Base-by-base conservation (phyloP, 2,329 filamentous ascomycete species). In the Aphanocladium album region DNA sequence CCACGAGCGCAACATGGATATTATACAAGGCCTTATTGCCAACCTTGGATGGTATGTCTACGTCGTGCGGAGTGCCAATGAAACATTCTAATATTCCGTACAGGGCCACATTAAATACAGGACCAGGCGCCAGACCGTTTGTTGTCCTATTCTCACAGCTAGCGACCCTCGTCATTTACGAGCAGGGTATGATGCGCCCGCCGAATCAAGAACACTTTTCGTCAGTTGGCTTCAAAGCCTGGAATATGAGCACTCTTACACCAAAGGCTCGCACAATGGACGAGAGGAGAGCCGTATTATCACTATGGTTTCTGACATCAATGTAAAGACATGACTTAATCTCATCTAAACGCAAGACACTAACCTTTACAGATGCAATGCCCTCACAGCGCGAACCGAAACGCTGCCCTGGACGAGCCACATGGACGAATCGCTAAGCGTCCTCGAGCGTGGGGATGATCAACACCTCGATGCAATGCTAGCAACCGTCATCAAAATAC, bases 361-460 rank as follows among this genome's bases (percentile, higher is more conserved):
- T 68, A 4, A 66, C 37, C 2, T 35, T 21, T 21, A 5, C 33
- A 77, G 73, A 61, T 69, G 70, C 60, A 69, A 73, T 52, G 72
- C 67, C 2, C 79, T 73, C 57, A 71, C 82, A 16, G 77, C 77
- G 25, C 77, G 78, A 50, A 74, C 78, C 54, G 82, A 86, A 57
- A 66, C 77, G 2, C 72, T 87, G 53, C 75, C 73, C 2, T 89
- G 85, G 85, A 85, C 79, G 0, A 65, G 79, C 1, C 79, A 85
- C 56, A 79, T 88, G 74, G 83, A 86, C 33, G 83, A 86, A 39
- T 83, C 79, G 39, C 71, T 87, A 1, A 69, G 75, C 5, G 64
- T 76, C 1, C 71, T 88, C 0, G 71, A 74, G 5, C 71, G 76
- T 17, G 71, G 76, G 1, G 75, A 74, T 8, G 80, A 85, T 60